Evolutionary conservation across 2,329 filamentous ascomycete genomes (phyloP).

Genomic region (Trichoderma semiorbis): DNA sequence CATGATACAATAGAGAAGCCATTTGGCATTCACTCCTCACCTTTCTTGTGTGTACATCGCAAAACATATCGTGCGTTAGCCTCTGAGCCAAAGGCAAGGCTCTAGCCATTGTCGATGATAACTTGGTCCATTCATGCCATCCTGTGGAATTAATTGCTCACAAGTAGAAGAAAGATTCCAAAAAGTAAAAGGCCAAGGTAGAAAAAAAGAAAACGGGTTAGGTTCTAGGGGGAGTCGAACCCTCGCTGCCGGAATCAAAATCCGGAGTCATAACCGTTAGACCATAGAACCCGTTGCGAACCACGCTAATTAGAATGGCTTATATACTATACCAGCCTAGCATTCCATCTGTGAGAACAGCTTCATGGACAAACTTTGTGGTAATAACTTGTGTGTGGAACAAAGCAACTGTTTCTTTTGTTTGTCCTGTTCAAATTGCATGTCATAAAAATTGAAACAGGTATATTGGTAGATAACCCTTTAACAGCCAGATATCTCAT

Average conservation of each 20-base stretch:
- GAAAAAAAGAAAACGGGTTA: neutral
- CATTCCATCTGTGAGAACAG: neutral
- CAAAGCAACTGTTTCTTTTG: neutral
- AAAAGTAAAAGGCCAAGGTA: neutral
- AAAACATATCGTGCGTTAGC: neutral
- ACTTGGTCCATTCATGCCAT: neutral
- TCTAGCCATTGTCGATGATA: neutral
- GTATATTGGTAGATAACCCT: neutral
- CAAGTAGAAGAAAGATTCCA: neutral
- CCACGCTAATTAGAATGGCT: neutral
- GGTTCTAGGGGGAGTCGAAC: constrained; percentile 20
- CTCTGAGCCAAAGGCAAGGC: neutral
- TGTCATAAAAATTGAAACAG: neutral
- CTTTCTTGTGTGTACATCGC: neutral
- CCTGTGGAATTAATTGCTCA: neutral
- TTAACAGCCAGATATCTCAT: neutral
- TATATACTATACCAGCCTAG: neutral
- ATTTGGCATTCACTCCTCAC: neutral
- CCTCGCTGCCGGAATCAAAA: constrained; percentile 20
- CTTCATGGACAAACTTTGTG: neutral
- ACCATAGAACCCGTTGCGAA: constrained; percentile 15
- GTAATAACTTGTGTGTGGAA: too few relatives aligned
- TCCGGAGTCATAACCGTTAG: constrained; percentile 20
- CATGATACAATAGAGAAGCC: neutral
- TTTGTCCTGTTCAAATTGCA: neutral